Percentiles rank a stretch among this genome's conserved stretches.
These are phyloP conservation scores for Bipolaris zeicola DNA, from an alignment of 2,329 filamentous ascomycete genomes.

Conservation along the genomic window DNA sequence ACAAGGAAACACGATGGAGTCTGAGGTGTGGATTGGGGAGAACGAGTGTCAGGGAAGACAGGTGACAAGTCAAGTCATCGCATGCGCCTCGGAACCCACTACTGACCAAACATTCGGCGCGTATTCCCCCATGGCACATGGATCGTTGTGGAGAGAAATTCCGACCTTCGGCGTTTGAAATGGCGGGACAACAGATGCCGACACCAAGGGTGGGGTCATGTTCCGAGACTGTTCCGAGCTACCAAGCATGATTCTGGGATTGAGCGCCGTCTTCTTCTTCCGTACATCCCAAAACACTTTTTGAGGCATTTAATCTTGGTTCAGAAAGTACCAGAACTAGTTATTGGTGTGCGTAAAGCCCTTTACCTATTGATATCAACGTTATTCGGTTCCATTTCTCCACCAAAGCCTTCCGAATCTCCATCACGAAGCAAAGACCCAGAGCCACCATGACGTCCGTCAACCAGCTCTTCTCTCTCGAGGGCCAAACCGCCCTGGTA, in stretches of 20 bases:
- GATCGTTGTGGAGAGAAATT: constrained; percentile 34
- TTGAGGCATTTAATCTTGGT: background rate
- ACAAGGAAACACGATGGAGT: background rate
- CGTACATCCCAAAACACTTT: constrained; percentile 1
- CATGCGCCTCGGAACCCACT: constrained; percentile 10
- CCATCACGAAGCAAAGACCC: background rate
- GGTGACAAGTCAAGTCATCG: constrained; percentile 7
- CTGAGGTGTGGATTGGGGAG: background rate
- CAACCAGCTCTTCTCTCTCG: constrained; percentile 55
- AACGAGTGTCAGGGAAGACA: background rate
- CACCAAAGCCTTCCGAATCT: constrained; percentile 13
- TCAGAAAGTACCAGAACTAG: background rate
- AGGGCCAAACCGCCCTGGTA: constrained; percentile 57
- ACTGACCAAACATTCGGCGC: constrained; percentile 25
- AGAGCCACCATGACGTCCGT: constrained; percentile 36
- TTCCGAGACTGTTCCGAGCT: constrained; percentile 37
- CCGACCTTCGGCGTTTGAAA: constrained; percentile 40
- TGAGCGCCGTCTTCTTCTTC: constrained; percentile 9
- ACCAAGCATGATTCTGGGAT: constrained; percentile 12
- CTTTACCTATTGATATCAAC: background rate
- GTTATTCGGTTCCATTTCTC: background rate
- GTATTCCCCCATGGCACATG: constrained; percentile 26
- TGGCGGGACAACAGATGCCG: constrained; percentile 37
- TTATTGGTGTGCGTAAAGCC: background rate
- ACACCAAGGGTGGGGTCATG: constrained; percentile 30